A percentile compares a stretch with the other conserved stretches of the same genome.
These are phyloP conservation scores for Pichia paraexigua DNA, from an alignment of 805 yeast species.

Conservation along the genomic window DNA sequence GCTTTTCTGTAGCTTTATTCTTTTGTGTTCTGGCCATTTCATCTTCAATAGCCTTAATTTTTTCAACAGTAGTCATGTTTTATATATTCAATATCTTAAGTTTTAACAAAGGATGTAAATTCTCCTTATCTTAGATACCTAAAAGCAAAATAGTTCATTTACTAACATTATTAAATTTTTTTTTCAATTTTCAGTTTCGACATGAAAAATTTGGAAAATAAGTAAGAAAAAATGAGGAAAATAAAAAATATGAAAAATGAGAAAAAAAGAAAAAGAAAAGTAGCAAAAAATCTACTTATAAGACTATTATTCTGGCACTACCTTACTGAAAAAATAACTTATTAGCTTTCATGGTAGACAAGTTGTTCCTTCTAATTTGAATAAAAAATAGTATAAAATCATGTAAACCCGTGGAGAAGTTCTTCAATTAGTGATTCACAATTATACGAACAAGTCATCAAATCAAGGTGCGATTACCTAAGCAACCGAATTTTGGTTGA, in stretches of 20 bases:
- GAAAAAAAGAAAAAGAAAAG: neutral
- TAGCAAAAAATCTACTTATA: no score
- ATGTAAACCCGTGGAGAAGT: neutral
- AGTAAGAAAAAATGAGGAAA: neutral
- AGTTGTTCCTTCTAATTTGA: neutral
- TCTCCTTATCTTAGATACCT: neutral
- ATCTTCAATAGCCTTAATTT: conserved; percentile 83
- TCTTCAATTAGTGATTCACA: no score
- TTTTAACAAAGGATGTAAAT: neutral
- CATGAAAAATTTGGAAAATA: neutral
- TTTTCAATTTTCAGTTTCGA: neutral
- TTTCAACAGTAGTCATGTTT: conserved; percentile 59
- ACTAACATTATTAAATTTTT: neutral
- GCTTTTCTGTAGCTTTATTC: conserved; percentile 96
- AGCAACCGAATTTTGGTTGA: neutral
- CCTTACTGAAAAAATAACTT: neutral
- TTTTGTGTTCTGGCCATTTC: conserved; percentile 98
- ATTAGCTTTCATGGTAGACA: neutral
- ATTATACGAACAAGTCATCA: no score
- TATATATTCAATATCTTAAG: neutral
- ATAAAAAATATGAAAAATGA: neutral
- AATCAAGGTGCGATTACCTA: neutral
- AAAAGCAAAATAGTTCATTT: neutral
- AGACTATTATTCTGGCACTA: no score
- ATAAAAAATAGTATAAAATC: no score